These are phyloP conservation scores for Malassezia yamatoensis DNA, from an alignment of 1,284 basidiomycete genomes.

Conservation along the genomic window DNA sequence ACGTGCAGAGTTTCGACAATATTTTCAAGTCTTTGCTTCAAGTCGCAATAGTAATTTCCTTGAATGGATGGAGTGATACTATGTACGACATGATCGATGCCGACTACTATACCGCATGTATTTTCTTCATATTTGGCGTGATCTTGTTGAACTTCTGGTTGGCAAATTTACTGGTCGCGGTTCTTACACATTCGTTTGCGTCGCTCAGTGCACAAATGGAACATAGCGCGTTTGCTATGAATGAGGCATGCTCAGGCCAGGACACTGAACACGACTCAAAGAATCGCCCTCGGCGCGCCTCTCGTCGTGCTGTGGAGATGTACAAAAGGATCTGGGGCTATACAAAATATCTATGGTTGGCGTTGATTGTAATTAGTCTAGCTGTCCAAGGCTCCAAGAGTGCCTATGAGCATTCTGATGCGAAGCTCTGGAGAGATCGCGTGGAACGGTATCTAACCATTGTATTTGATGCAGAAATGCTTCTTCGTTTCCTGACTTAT, in stretches of 20 bases:
- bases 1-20: constrained; percentile 78
- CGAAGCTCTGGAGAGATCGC: constrained; percentile 45
- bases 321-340: constrained; percentile 39
- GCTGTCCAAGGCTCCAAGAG: constrained; percentile 68
- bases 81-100: constrained; percentile 90
- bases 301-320: constrained; percentile 5
- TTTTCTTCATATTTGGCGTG: constrained; percentile 73
- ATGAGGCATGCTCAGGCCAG: neutral
- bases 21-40: constrained; percentile 73
- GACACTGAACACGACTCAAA: no score
- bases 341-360: constrained; percentile 52
- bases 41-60: constrained; percentile 70
- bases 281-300: neutral
- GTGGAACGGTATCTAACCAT: constrained; percentile 72
- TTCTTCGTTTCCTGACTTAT: constrained; percentile 58
- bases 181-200: constrained; percentile 88
- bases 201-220: constrained; percentile 78
- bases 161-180: constrained; percentile 87
- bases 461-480: constrained; percentile 78
- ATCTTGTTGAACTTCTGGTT: constrained; percentile 51
- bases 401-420: constrained; percentile 45
- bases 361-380: constrained; percentile 56
- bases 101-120: constrained; percentile 74
- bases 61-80: constrained; percentile 51
- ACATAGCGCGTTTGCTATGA: constrained; percentile 75